Evolutionary conservation across 1,139 yeast genomes (phyloP), one percentile per base, ranked within the genome.

Genomic region (Blastobotrys illinoisensis): DNA sequence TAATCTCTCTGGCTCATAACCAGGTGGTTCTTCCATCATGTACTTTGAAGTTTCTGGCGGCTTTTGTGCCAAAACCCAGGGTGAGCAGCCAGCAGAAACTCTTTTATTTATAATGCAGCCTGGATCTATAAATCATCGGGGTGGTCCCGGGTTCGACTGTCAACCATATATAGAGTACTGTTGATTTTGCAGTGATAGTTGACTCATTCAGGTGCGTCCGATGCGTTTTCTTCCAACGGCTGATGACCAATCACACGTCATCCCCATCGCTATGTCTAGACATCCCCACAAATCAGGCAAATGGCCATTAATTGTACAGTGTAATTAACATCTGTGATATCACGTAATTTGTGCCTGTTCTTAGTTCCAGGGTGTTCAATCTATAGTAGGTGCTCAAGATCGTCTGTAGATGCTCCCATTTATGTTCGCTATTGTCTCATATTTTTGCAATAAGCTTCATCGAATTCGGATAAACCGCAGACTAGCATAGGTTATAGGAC

Each of bases 11-110:
- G 54, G 54, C 9, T 3, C 16, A 20, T 52, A 52, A 9, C 21
- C 14, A 5, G 54, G 54, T 9, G 54, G 54, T 20, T 14, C 14
- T 16, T 44, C 46, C 46, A 20, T 20, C 24, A 19, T 44, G 9
- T 9, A 9, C 26, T 19, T 32, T 14, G 9, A 32, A n/a, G 26
- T 3, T 40, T 40, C 11, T 40, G 9, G 9, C 18, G 18, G 7
- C 44, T 40, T 7, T 14, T 5, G 18, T 7, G 18, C 7, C 18
- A 18, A 40, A 44, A 44, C 2, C 18, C 19, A 2, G 50, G 46
- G 2, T 18, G 50, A 19, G n/a, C 26, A 13, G 16, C 19, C 18
- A 44, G 28, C 40, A 13, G 40, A 32, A 3, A 6, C 16, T 32
- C 11, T n/a, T 6, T 2, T 32, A 32, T 32, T 32, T 32, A n/a